phyloP scores from a whole-genome alignment of 1,284 basidiomycete genomes.

The Porodaedalea pini region DNA sequence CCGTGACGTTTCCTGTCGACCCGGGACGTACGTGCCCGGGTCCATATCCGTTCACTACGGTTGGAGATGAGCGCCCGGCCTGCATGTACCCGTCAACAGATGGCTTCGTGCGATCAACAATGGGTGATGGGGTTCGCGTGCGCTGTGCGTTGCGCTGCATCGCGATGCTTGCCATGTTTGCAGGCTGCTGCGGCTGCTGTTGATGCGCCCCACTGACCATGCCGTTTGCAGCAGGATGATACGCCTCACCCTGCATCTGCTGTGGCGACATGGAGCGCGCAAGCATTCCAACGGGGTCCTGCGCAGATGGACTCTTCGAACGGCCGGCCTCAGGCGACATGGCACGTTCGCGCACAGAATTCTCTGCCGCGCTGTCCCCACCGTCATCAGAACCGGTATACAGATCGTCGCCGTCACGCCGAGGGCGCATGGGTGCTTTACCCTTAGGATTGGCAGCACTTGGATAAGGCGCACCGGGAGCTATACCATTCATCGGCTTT shows the following conservation, averaged over 20 bases:
- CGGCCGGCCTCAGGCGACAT: constrained; percentile 53
- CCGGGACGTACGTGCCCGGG: constrained; percentile 41
- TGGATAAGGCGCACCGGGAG: constrained; percentile 29
- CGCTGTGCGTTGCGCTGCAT: constrained; percentile 46
- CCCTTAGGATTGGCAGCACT: constrained; percentile 39
- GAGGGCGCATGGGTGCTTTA: constrained; percentile 56
- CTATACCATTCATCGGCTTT: constrained; percentile 45
- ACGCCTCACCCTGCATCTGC: constrained; percentile 32
- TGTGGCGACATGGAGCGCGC: constrained; percentile 57
- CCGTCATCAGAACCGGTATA: constrained; percentile 48
- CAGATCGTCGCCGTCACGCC: constrained; percentile 63
- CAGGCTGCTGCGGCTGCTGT: constrained; percentile 33
- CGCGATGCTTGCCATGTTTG: constrained; percentile 52
- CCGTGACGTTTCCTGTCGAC: constrained; percentile 65
- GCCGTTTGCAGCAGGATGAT: constrained; percentile 24
- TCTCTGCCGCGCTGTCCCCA: constrained; percentile 43
- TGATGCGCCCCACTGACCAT: constrained; percentile 1
- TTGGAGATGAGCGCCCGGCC: constrained; percentile 51
- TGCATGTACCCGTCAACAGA: constrained; percentile 61
- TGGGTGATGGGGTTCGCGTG: constrained; percentile 63
- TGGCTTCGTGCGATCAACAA: constrained; percentile 46
- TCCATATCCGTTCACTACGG: constrained; percentile 46
- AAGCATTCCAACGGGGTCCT: constrained; percentile 32
- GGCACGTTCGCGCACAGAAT: constrained; percentile 43
- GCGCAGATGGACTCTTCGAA: constrained; percentile 57